These are phyloP conservation scores for Pachyrhizus erosus DNA, from an alignment of 306 rosid genomes.

Conservation along the genomic window DNA sequence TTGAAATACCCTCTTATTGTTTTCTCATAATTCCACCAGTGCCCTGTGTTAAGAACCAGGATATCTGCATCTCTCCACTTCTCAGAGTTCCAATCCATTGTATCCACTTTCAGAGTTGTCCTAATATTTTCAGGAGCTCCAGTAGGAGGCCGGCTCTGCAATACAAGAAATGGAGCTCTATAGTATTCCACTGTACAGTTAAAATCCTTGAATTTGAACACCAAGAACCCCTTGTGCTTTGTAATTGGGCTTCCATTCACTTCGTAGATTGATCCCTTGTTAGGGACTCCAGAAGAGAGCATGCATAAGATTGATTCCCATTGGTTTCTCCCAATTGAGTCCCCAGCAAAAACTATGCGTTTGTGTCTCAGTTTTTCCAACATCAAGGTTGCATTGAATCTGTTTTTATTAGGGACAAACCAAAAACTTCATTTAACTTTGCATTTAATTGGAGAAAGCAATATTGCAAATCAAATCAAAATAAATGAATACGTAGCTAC, in stretches of 20 bases:
- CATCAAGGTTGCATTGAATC: conserved; percentile 79
- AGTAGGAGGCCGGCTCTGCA: conserved; percentile 81
- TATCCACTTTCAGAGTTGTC: conserved; percentile 73
- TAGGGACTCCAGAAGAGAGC: conserved; percentile 73
- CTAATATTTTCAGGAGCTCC: conserved; percentile 55
- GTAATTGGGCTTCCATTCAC: conserved; percentile 77
- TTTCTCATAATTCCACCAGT: conserved; percentile 95
- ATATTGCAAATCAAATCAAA: background rate
- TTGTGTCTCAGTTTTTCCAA: conserved; percentile 73
- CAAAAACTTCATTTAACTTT: background rate
- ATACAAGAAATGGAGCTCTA: conserved; percentile 82
- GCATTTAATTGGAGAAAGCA: conserved; percentile 41
- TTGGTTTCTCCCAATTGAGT: conserved; percentile 91
- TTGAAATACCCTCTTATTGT: conserved; percentile 79
- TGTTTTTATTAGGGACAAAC: conserved; percentile 40
- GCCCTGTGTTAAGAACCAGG: conserved; percentile 87
- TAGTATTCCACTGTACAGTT: conserved; percentile 88
- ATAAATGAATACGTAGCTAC: conserved; percentile 18
- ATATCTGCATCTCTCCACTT: conserved; percentile 87
- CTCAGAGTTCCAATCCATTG: conserved; percentile 83
- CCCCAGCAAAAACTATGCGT: conserved; percentile 81
- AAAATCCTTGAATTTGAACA: conserved; percentile 71
- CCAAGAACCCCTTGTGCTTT: conserved; percentile 92
- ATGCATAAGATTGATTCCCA: conserved; percentile 93
- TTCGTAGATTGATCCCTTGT: conserved; percentile 80